Evolutionary conservation across 2,329 filamentous ascomycete genomes (phyloP), one percentile per base, ranked within the genome.

Genomic region (Pseudogymnoascus sp.): DNA sequence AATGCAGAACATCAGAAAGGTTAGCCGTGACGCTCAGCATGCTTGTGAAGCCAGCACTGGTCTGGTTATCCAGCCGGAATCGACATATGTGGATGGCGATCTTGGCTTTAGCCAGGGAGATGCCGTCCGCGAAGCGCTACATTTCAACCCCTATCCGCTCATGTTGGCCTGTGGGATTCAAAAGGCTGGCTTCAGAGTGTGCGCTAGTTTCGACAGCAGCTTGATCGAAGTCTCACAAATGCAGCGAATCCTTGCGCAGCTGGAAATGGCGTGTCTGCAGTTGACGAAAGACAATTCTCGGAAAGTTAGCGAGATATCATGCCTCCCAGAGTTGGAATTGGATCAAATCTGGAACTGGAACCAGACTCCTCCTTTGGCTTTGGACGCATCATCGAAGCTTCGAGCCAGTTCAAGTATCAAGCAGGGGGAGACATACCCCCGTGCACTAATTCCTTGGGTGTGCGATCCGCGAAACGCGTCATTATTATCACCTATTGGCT

Each of bases 121-220:
- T 61, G 70, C 72, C 7, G 66, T 63, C 9, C 65, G 61, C 3
- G 67, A 69, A 54, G 67, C 65, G 2, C 63, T 70, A 57, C 75
- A 77, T 62, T 78, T 78, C 67, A 79, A 78, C 60, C 73, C 77
- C 0, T 80, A 81, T 62, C 75, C 78, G 4, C 70, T 80, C 2
- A 81, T 80, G 79, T 63, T 80, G 20, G 78, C 71, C 2, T 79
- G 73, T 65, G 76, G 75, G 4, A 74, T 79, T 5, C 69, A 70
- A 20, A 75, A 74, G 62, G 72, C 65, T 6, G 76, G 77, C 1
- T 75, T 80, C 60, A 68, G 75, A 61, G 71, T 78, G 9, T 75
- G 74, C 20, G 76, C 76, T 1, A 78, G 73, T 64, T 78, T 78
- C 37, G 77, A 78, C 43, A 72, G 65, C 59, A 71, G 66, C 18